Base-by-base conservation (phyloP, 1,284 basidiomycete genomes). In the Naganishia liquefaciens region DNA sequence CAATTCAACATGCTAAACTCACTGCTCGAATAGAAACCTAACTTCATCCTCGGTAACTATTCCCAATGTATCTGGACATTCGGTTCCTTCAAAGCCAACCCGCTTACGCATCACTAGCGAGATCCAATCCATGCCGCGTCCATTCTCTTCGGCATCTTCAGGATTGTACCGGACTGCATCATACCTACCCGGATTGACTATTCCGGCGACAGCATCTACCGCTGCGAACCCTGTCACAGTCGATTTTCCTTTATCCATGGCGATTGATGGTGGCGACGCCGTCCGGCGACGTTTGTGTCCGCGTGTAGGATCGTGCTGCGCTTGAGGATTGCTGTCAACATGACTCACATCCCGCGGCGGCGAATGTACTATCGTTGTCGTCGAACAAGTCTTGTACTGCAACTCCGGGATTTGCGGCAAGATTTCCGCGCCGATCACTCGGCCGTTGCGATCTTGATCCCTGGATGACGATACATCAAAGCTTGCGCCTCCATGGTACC, bases 11-110 rank as follows among this genome's bases (percentile, higher is more conserved):
- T 25, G 17, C n/a, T 37, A 10, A 15, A 70, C 74, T 66, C 30
- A 76, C 75, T 69, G 73, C 11, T 75, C 71, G 51, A 75, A 76
- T 25, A 76, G 62, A 47, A 73, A 74, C 30, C 63, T 68, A 0
- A 71, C 73, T 43, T 72, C 73, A 5, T 65, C 65, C 27, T 72
- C 70, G 1, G 55, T 69, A 9, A 75, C 42, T 42, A 74, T 63
- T 1, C 74, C 73, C 54, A 69, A 67, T 23, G 65, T 68, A 28
- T 75, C 68, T 3, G 75, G 75, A 60, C 73, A 72, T 2, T 61
- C 58, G 27, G 49, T 52, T 5, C 58, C 49, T n/a, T 50, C 58
- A 42, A 39, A 50, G 15, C 47, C 54, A 9, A 44, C 54, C 4
- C 54, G 23, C 23, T 47, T 57, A n/a, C 43, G 54, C 43, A 57